Conservation (phyloP, 2,329 filamentous ascomycete species). For the Talaromyces albobiverticillius region DNA sequence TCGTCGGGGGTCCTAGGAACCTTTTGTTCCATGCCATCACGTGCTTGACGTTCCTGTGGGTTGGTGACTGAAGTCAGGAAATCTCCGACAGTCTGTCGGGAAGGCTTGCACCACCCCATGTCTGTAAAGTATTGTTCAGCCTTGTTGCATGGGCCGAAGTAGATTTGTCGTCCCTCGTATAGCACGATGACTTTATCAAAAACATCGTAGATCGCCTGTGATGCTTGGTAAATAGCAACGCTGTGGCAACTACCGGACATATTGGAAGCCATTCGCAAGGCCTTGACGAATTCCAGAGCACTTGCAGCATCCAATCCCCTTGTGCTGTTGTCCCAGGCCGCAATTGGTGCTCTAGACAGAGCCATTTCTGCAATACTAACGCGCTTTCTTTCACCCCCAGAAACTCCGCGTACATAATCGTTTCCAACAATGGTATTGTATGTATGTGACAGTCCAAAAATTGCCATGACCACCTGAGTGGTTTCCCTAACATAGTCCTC, state of each 20-base stretch:
- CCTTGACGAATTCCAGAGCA: constrained; percentile 69
- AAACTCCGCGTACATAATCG: constrained; percentile 69
- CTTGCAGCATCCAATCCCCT: constrained; percentile 71
- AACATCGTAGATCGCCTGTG: constrained; percentile 49
- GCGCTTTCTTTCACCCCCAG: constrained; percentile 71
- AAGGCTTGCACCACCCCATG: constrained; percentile 69
- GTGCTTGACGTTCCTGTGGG: constrained; percentile 55
- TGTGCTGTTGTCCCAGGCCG: constrained; percentile 76
- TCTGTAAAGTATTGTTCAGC: constrained; percentile 67
- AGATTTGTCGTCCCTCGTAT: constrained; percentile 68
- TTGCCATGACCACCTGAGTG: constrained; percentile 67
- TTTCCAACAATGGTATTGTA: constrained; percentile 74
- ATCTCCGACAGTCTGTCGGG: constrained; percentile 71
- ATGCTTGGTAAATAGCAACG: constrained; percentile 71
- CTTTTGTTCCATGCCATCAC: constrained; percentile 56
- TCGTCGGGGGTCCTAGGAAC: constrained; percentile 56
- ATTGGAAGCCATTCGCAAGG: constrained; percentile 63
- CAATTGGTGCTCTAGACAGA: constrained; percentile 60
- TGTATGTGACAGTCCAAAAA: constrained; percentile 71
- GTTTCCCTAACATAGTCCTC: constrained; percentile 57
- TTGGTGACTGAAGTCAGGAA: constrained; percentile 75
- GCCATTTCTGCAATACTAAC: constrained; percentile 79
- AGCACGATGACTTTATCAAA: constrained; percentile 69
- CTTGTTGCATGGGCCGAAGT: constrained; percentile 62
- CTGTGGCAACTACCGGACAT: constrained; percentile 60